These are phyloP conservation scores for Suhomyces xylopsoci DNA, from an alignment of 805 yeast species.

Conservation along the genomic window DNA sequence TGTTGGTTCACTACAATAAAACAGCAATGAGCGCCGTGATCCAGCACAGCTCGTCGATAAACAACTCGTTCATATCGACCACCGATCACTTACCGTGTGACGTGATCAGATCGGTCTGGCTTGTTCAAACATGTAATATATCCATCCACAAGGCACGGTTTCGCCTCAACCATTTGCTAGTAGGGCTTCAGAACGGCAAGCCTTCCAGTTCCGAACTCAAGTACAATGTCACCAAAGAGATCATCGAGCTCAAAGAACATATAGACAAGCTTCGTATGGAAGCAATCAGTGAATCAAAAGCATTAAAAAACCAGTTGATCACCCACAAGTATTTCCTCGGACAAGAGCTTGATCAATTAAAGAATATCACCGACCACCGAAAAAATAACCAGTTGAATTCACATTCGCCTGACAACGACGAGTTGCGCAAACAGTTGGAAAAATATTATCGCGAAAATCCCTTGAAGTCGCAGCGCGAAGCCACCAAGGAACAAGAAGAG, in stretches of 20 bases:
- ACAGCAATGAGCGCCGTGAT: slow-evolving; percentile 3
- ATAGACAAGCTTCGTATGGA: slow-evolving; percentile 16
- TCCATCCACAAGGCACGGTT: slow-evolving; percentile 17
- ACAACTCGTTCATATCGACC: slow-evolving; percentile 39
- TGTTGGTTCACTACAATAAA: not conserved
- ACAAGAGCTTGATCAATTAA: slow-evolving; percentile 23
- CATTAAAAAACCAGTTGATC: slow-evolving; percentile 28
- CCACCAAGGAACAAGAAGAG: slow-evolving; percentile 29
- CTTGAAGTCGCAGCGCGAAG: slow-evolving; percentile 36
- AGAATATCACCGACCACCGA: slow-evolving; percentile 5
- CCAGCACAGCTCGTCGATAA: slow-evolving; percentile 18
- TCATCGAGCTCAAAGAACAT: slow-evolving; percentile 6
- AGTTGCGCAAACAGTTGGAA: slow-evolving; percentile 28
- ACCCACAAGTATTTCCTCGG: slow-evolving; percentile 25
- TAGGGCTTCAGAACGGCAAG: slow-evolving; percentile 2
- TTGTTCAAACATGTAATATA: slow-evolving; percentile 37
- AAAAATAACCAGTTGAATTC: not conserved
- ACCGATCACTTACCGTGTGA: slow-evolving; percentile 45
- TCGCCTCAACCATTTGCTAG: slow-evolving; percentile 6
- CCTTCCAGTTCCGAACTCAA: not conserved
- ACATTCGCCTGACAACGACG: slow-evolving; percentile 8
- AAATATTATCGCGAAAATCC: slow-evolving; percentile 36
- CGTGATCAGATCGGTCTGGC: slow-evolving; percentile 41
- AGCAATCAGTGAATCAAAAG: slow-evolving; percentile 23
- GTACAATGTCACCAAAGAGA: slow-evolving; percentile 4